Percentiles rank a stretch among this genome's conserved stretches.
Evolutionary conservation across 2,329 filamentous ascomycete genomes (phyloP).

Genomic region (Endoconidiophora polonica): DNA sequence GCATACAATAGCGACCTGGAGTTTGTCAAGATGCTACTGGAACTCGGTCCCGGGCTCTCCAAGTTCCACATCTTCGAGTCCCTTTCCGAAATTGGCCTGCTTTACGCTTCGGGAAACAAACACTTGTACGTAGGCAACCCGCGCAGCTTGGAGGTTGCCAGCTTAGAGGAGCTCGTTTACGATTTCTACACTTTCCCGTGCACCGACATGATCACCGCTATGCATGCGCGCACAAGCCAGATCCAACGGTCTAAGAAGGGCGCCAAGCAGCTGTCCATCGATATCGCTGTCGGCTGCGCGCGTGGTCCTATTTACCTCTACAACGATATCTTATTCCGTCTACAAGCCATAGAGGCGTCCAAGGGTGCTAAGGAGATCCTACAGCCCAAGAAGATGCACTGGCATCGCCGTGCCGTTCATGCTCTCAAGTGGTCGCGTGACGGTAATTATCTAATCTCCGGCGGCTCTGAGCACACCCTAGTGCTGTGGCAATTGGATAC

Average conservation of each 20-base stretch:
- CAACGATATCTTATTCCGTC: slow-evolving; percentile 49
- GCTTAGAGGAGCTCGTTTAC: slow-evolving; percentile 16
- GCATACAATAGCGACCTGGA: slow-evolving; percentile 5
- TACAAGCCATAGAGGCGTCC: slow-evolving; percentile 28
- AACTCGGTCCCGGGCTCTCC: slow-evolving; percentile 3
- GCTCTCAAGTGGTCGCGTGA: slow-evolving; percentile 84
- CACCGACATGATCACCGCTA: slow-evolving; percentile 47
- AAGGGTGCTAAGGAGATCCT: slow-evolving; percentile 31
- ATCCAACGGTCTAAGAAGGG: slow-evolving; percentile 15
- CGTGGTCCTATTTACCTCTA: slow-evolving; percentile 71
- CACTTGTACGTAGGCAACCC: slow-evolving; percentile 22
- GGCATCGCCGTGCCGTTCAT: slow-evolving; percentile 75
- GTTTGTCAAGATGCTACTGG: slow-evolving; percentile 10
- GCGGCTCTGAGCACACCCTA: slow-evolving; percentile 74
- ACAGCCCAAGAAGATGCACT: slow-evolving; percentile 58
- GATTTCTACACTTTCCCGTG: slow-evolving; percentile 38
- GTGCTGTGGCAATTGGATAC: slow-evolving; percentile 92
- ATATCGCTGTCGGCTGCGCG: slow-evolving; percentile 61
- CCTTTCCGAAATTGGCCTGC: slow-evolving; percentile 2
- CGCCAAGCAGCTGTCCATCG: slow-evolving; percentile 27
- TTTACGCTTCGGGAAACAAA: slow-evolving; percentile 19
- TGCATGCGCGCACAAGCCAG: slow-evolving; percentile 39
- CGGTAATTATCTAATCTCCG: slow-evolving; percentile 92
- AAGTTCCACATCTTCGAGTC: slow-evolving; percentile 10
- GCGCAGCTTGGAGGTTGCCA: slow-evolving; percentile 15